A percentile compares a stretch with the other conserved stretches of the same genome.
Conservation (phyloP, 78 protist species). For the Trichosphaerium sp. region DNA sequence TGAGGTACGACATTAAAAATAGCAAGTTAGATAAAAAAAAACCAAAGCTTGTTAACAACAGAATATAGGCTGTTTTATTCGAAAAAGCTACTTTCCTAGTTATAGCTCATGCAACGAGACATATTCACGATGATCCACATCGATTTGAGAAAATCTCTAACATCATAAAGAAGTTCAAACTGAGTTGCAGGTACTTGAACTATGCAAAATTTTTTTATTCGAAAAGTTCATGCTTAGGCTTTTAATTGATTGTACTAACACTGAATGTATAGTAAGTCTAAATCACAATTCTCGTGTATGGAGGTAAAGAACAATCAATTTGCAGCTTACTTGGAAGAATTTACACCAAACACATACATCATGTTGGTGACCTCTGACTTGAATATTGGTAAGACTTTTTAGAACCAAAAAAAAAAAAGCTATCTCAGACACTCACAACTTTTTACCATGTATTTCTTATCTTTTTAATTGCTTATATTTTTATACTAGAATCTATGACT, state of each 20-base stretch:
- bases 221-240: too few species aligned
- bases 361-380: slow-evolving; percentile 88
- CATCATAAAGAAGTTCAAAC: slow-evolving; percentile 93
- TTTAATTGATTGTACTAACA: too few species aligned
- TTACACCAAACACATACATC: slow-evolving; percentile 88
- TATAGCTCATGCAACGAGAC: slow-evolving; percentile 67
- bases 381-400: slow-evolving; percentile 31
- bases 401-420: too few species aligned
- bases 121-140: slow-evolving; percentile 61
- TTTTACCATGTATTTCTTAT: too few species aligned
- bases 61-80: slow-evolving; percentile 63
- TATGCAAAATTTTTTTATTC: too few species aligned
- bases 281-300: slow-evolving; percentile 20
- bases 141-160: slow-evolving; percentile 85
- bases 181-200: slow-evolving; percentile 63
- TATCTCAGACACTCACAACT: too few species aligned
- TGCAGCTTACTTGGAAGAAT: slow-evolving; percentile 84
- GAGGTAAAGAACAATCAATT: slow-evolving; percentile 71
- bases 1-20: slow-evolving; percentile 43
- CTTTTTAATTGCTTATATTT: too few species aligned
- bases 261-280: slow-evolving; percentile 26
- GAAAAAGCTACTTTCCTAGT: slow-evolving; percentile 85
- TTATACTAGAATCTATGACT: too few species aligned
- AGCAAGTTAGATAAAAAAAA: not conserved
- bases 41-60: not conserved